phyloP scores from a whole-genome alignment of 768 basidiomycete species.

The Trametes sanguinea region DNA sequence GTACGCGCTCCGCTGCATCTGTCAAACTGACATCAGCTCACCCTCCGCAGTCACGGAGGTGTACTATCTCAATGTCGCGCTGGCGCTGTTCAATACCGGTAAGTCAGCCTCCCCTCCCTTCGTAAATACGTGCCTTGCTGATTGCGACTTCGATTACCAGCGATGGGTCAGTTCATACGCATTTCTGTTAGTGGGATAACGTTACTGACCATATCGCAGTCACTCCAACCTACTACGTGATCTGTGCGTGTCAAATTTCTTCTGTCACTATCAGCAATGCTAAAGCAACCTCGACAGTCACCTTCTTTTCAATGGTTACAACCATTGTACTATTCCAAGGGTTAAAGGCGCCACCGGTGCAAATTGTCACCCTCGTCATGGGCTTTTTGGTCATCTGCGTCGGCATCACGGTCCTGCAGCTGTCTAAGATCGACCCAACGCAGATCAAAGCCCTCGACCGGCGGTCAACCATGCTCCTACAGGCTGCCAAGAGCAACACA shows the following conservation, averaged over 20 bases:
- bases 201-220: slow-evolving; percentile 46
- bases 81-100: slow-evolving; percentile 94
- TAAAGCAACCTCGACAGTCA: slow-evolving; percentile 49
- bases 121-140: background rate
- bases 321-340: slow-evolving; percentile 90
- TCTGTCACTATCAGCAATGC: background rate
- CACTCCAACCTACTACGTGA: slow-evolving; percentile 86
- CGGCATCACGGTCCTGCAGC: slow-evolving; percentile 93
- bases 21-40: slow-evolving; percentile 12
- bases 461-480: slow-evolving; percentile 84
- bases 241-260: slow-evolving; percentile 51
- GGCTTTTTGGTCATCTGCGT: slow-evolving; percentile 90
- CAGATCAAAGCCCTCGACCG: slow-evolving; percentile 80
- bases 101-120: slow-evolving; percentile 26
- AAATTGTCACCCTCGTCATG: slow-evolving; percentile 90
- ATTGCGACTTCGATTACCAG: slow-evolving; percentile 30
- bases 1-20: slow-evolving; percentile 43
- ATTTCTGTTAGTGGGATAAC: background rate
- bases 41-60: slow-evolving; percentile 73
- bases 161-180: slow-evolving; percentile 58
- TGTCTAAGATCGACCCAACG: slow-evolving; percentile 91
- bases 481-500: slow-evolving; percentile 76
- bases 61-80: slow-evolving; percentile 93
- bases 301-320: slow-evolving; percentile 83
- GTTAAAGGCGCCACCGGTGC: slow-evolving; percentile 68